Evolutionary conservation across 2,329 filamentous ascomycete genomes (phyloP), one percentile per base, ranked within the genome.

Genomic region (Paecilomyces niveus): DNA sequence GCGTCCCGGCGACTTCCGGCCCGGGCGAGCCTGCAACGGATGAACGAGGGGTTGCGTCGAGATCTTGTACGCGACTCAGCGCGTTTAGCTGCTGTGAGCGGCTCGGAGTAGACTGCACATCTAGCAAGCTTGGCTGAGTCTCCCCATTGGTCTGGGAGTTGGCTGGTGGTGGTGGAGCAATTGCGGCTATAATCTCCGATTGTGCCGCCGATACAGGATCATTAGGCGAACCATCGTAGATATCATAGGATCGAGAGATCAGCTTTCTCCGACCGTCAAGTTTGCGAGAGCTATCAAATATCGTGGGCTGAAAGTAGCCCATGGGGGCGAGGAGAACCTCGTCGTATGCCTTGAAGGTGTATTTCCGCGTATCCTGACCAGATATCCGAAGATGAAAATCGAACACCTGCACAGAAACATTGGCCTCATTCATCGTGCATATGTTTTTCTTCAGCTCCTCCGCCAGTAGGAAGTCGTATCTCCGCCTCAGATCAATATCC

Each of bases 311-410:
- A 72, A 95, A 97, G 67, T 92, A 89, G n/a, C 92, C 92, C 88
- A 96, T 91, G 0, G 92, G 89, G 0, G 94, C 89, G n/a, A 99
- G 81, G 65, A 96, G 90, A 22, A 95, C 89, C 73, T 97, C 94
- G 65, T 99, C 94, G 69, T 97, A 99, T 0, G 90, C 92, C 80
- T 97, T 97, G 81, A 97, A 97, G 49, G 87, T 85, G 74, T 96
- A 97, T 74, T 96, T 97, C 62, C 87, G 84, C 1, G 94, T 99
- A 55, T 94, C 88, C 70, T 96, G 87, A 56, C 91, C 92, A 1
- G 90, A 88, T 9, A 90, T 89, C 29, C 94, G 88, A 15, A 99
- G 83, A 72, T 97, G 91, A 70, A 97, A 97, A 67, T 95, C 88
- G 76, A 85, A 90, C 3, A 90, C 82, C 74, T 96, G 90, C 3